Evolutionary conservation across 768 basidiomycete species (phyloP).

Genomic region (Suillus subaureus): DNA sequence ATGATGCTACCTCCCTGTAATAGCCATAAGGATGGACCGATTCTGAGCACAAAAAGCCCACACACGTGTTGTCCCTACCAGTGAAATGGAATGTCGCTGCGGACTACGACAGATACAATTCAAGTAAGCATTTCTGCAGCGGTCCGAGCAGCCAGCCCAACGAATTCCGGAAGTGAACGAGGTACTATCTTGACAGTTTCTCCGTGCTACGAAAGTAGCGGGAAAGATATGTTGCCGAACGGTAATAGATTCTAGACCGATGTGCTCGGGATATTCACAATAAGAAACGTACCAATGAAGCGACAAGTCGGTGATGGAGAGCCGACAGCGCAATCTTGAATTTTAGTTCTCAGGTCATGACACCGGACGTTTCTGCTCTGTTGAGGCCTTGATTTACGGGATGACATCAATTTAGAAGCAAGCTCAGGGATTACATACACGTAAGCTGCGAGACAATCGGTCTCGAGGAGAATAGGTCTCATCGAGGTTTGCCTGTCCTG

Average conservation of each 20-base stretch:
- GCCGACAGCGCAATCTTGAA: neutral
- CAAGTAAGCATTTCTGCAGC: neutral
- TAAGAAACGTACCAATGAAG: neutral
- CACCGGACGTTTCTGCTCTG: neutral
- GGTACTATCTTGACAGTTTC: neutral
- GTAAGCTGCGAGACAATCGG: neutral
- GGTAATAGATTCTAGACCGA: neutral
- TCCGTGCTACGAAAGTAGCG: neutral
- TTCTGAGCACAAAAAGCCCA: neutral
- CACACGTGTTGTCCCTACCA: neutral
- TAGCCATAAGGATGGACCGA: neutral
- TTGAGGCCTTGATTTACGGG: neutral
- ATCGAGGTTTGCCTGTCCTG: neutral
- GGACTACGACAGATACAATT: neutral
- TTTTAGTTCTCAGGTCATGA: neutral
- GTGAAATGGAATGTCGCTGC: neutral
- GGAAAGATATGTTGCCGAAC: neutral
- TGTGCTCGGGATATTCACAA: neutral
- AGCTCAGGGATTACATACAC: neutral
- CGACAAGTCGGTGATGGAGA: neutral
- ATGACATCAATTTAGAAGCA: neutral
- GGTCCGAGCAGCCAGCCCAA: neutral
- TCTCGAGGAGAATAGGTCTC: neutral
- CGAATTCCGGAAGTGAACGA: too few species aligned
- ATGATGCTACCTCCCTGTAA: neutral